Conservation (phyloP, 345 rosid species). For the Populus tremula region DNA sequence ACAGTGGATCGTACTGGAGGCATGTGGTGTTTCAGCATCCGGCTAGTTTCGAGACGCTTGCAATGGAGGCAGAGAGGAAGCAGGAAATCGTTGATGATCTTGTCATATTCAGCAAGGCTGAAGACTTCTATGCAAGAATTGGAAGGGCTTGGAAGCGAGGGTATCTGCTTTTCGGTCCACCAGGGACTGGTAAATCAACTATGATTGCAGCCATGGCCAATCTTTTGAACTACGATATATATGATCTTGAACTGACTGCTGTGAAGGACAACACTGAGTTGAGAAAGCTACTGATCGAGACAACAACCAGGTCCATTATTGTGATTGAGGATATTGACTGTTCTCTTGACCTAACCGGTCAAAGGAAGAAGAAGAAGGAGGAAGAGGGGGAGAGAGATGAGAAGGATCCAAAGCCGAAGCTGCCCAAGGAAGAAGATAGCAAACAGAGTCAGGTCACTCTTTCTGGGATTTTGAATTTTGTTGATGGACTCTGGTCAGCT, state of each 20-base stretch:
- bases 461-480: slow-evolving; percentile 5
- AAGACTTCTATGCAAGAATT: slow-evolving; percentile 8
- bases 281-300: slow-evolving; percentile 6
- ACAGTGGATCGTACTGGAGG: slow-evolving; percentile 4
- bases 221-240: slow-evolving; percentile 4
- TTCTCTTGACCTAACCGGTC: slow-evolving; percentile 8
- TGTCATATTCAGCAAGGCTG: neutral
- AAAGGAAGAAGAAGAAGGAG: slow-evolving; percentile 1
- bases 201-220: slow-evolving; percentile 11
- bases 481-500: slow-evolving; percentile 3
- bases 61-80: neutral
- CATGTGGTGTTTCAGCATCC: slow-evolving; percentile 12
- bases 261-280: slow-evolving; percentile 7
- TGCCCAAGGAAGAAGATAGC: neutral
- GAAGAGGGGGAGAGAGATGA: neutral
- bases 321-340: slow-evolving; percentile 7
- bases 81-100: slow-evolving; percentile 8
- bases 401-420: neutral
- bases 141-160: slow-evolving; percentile 10
- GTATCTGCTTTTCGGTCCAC: slow-evolving; percentile 1
- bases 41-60: neutral
- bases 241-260: neutral
- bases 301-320: neutral
- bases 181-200: slow-evolving; percentile 5
- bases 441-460: slow-evolving; percentile 6